Percentiles rank a stretch among this genome's conserved stretches.
These are phyloP conservation scores for Aquilaria sinensis DNA, from an alignment of 345 rosid genomes.

Conservation along the genomic window DNA sequence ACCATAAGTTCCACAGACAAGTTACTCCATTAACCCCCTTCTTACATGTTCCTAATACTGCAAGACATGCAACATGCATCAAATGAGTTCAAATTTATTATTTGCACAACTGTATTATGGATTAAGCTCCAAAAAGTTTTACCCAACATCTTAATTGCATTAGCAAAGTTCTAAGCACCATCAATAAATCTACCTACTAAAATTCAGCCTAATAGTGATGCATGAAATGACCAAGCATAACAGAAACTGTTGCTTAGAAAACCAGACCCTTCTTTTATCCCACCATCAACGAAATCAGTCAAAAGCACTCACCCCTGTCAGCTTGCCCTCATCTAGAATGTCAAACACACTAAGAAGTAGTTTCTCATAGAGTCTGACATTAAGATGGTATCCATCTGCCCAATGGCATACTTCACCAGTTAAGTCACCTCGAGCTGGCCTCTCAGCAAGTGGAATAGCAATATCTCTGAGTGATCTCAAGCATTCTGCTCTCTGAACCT, in stretches of 20 bases:
- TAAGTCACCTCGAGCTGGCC: slow-evolving; percentile 96
- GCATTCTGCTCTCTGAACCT: slow-evolving; percentile 90
- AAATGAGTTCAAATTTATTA: too few relatives aligned
- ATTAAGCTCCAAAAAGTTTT: too few relatives aligned
- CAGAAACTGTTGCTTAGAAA: slow-evolving; percentile 3
- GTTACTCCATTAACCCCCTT: neutral
- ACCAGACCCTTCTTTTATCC: neutral
- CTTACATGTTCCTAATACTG: too few relatives aligned
- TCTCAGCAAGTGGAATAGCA: slow-evolving; percentile 90
- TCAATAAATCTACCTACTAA: too few relatives aligned
- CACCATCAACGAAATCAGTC: slow-evolving; percentile 6
- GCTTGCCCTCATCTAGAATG: slow-evolving; percentile 92
- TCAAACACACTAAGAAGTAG: slow-evolving; percentile 90
- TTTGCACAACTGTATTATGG: too few relatives aligned
- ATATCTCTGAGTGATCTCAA: slow-evolving; percentile 82
- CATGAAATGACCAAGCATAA: slow-evolving; percentile 1
- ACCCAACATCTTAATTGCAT: too few relatives aligned
- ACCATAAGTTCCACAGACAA: neutral
- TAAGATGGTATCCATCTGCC: slow-evolving; percentile 97
- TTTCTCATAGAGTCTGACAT: slow-evolving; percentile 84
- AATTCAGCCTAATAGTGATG: too few relatives aligned
- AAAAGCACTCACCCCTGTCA: slow-evolving; percentile 65
- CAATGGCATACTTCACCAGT: slow-evolving; percentile 99
- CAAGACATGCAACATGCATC: too few relatives aligned
- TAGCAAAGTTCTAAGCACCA: too few relatives aligned